Evolutionary conservation across 805 yeast genomes (phyloP), one percentile per base, ranked within the genome.

Genomic region (Myxozyma nipponensis): DNA sequence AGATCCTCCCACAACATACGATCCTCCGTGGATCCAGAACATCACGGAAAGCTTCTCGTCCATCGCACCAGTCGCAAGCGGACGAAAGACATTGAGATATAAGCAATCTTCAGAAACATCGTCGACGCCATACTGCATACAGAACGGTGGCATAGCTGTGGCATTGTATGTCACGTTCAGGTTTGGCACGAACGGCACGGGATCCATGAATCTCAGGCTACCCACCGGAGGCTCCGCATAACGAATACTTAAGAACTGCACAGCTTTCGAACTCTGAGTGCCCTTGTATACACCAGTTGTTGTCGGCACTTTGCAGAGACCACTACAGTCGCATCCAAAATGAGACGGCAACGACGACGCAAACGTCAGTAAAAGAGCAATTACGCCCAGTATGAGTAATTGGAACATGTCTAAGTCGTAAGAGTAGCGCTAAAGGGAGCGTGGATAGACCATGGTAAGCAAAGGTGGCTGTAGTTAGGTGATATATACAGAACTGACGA

Each of bases 11-110:
- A 58, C 58, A 3, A 46, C 19, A 45, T 63, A 67, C 1, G 70
- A 65, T 30, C 74, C 73, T 13, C 73, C 74, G 47, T 69, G 69
- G 35, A 70, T 61, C 66, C 69, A 68, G n/a, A 63, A 54, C 26
- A 53, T 24, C 9, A 53, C 54, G 4, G 55, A 55, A 21, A 50
- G 35, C n/a, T 21, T 22, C 3, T 18, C 22, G n/a, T n/a, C n/a
- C 4, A 40, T 48, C 2, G 32, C 23, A n/a, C 18, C 17, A 19
- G 35, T 32, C 3, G 41, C 35, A 3, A 36, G 21, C 4, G 60
- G 57, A 2, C 55, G 41, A 37, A 51, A 57, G 3, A 57, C 56
- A 32, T 57, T 57, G 39, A 56, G 22, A 17, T 32, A 56, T 13
- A 57, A 42, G 26, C 61, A 57, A 36, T 56, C 61, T 25, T 57